phyloP scores from a whole-genome alignment of 225 moss, liverwort and hornwort genomes.

The Pseudoscleropodium purum region DNA sequence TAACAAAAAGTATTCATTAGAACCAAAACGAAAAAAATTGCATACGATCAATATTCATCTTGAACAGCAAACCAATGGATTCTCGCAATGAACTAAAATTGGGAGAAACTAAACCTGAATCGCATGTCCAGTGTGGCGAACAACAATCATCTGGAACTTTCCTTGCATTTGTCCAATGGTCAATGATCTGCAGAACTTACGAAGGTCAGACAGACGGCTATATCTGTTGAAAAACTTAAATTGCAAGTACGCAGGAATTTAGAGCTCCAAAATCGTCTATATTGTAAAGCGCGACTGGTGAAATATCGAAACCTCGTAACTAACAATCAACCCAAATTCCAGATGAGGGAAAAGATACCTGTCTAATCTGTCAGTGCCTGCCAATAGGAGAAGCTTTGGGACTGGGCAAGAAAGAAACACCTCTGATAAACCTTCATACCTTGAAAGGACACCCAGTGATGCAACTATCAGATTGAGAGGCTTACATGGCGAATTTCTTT shows the following conservation, averaged over 20 bases:
- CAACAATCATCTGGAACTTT: slow-evolving; percentile 98
- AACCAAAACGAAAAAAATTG: neutral
- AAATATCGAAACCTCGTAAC: neutral
- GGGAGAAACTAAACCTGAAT: slow-evolving; percentile 60
- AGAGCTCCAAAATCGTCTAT: neutral
- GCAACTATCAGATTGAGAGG: slow-evolving; percentile 7
- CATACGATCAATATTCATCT: neutral
- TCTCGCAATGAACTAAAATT: neutral
- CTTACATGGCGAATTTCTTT: neutral
- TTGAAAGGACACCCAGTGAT: slow-evolving; percentile 33
- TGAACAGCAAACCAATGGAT: neutral
- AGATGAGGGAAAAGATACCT: slow-evolving; percentile 32
- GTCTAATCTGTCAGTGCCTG: slow-evolving; percentile 98
- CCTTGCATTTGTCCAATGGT: slow-evolving; percentile 99
- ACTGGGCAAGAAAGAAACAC: slow-evolving; percentile 95
- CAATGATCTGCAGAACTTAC: slow-evolving; percentile 50
- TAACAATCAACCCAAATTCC: neutral
- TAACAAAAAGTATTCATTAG: neutral
- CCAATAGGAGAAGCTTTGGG: slow-evolving; percentile 87
- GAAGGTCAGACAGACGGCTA: neutral
- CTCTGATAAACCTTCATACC: slow-evolving; percentile 97
- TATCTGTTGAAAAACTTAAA: neutral
- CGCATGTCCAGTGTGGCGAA: slow-evolving; percentile 96
- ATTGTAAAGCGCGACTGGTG: neutral
- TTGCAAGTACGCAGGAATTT: neutral